phyloP scores from a whole-genome alignment of 306 rosid species.

The Vachellia pachyceras region DNA sequence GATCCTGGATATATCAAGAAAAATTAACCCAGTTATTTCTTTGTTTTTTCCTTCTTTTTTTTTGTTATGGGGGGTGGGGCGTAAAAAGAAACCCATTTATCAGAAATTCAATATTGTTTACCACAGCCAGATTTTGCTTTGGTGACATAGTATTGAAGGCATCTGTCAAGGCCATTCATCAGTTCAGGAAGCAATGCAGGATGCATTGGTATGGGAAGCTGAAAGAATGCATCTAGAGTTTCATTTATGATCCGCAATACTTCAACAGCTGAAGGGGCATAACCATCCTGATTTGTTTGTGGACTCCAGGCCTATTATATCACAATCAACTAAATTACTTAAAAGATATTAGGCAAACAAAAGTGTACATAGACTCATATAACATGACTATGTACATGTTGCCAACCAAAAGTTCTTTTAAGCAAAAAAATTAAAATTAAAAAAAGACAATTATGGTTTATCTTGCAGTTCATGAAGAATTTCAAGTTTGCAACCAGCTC shows the following conservation, averaged over 20 bases:
- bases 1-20: constrained; percentile 68
- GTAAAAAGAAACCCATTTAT: constrained; percentile 34
- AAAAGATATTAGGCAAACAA: too few relatives aligned
- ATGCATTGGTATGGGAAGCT: constrained; percentile 96
- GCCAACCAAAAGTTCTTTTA: neutral
- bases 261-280: constrained; percentile 92
- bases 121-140: constrained; percentile 97
- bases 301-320: constrained; percentile 78
- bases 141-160: constrained; percentile 78
- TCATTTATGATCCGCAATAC: constrained; percentile 84
- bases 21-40: constrained; percentile 24
- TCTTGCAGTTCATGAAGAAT: neutral
- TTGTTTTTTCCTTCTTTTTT: too few relatives aligned
- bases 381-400: neutral
- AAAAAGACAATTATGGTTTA: neutral
- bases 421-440: too few relatives aligned
- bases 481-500: neutral
- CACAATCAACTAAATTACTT: constrained; percentile 45
- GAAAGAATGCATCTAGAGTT: constrained; percentile 92
- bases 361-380: neutral
- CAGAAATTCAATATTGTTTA: constrained; percentile 41
- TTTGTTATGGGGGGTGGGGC: neutral
- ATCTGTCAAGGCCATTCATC: constrained; percentile 88
- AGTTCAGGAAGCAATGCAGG: constrained; percentile 95
- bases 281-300: constrained; percentile 73